phyloP scores from a whole-genome alignment of 495 filamentous ascomycete species.

The Durotheca rogersii region DNA sequence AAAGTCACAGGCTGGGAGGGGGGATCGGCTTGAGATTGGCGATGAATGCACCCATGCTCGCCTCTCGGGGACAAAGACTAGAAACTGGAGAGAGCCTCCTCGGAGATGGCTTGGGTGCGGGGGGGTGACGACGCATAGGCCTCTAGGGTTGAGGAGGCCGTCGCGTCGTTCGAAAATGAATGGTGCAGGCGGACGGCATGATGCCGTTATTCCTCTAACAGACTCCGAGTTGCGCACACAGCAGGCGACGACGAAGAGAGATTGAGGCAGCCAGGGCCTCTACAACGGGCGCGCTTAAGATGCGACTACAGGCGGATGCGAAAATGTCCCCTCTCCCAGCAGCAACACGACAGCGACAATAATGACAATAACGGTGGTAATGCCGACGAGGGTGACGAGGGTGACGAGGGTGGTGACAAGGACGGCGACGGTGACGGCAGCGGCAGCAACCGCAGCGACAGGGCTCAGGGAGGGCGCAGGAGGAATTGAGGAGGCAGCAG shows the following conservation, averaged over 20 bases:
- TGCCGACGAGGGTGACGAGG: slow-evolving; percentile 7
- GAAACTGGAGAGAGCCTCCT: slow-evolving; percentile 1
- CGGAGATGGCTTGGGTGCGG: slow-evolving; percentile 2
- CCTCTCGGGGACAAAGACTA: slow-evolving; percentile 3
- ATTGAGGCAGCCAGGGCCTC: slow-evolving; percentile 16
- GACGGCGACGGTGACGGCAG: background rate
- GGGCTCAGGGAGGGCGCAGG: too few relatives aligned
- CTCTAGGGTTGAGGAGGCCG: slow-evolving; percentile 1
- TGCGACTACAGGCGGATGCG: slow-evolving; percentile 4
- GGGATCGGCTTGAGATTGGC: slow-evolving; percentile 8
- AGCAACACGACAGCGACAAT: background rate
- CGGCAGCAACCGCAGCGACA: too few relatives aligned
- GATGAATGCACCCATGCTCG: slow-evolving; percentile 11
- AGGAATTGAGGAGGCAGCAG: too few relatives aligned
- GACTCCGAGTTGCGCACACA: background rate
- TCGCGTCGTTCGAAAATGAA: slow-evolving; percentile 11
- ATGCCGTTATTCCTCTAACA: background rate
- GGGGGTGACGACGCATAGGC: slow-evolving; percentile 9
- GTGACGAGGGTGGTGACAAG: background rate
- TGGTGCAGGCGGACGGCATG: slow-evolving; percentile 7
- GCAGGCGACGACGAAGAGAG: background rate
- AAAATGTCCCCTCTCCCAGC: too few relatives aligned
- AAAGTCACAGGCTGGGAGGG: background rate
- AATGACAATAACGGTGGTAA: slow-evolving; percentile 5
- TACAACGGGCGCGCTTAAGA: slow-evolving; percentile 1